Percentiles rank a stretch among this genome's conserved stretches.
phyloP scores from a whole-genome alignment of 768 basidiomycete genomes.

The Russula sp. region DNA sequence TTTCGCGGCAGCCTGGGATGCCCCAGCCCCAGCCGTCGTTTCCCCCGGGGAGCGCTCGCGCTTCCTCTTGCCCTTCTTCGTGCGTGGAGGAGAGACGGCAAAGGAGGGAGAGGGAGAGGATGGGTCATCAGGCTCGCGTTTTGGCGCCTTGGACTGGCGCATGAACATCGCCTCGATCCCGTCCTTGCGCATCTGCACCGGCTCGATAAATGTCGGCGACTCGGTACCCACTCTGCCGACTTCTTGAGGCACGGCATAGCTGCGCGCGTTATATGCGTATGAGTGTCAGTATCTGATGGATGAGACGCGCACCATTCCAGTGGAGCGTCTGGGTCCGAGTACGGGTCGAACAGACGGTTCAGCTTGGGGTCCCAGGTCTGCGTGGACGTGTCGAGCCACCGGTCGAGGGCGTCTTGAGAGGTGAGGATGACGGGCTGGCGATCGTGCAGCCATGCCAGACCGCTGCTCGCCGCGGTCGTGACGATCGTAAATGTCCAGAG shows the following conservation, averaged over 20 bases:
- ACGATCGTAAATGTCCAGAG: conserved; percentile 87
- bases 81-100: not conserved
- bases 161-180: conserved; percentile 82
- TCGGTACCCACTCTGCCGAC: conserved; percentile 87
- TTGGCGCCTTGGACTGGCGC: conserved; percentile 42
- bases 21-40: too few species aligned
- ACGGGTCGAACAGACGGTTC: conserved; percentile 54
- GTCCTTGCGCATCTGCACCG: conserved; percentile 71
- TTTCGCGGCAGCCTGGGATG: not conserved
- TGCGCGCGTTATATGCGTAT: conserved; percentile 28
- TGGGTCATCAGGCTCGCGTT: not conserved
- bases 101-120: not conserved
- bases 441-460: conserved; percentile 85
- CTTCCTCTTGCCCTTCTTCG: conserved; percentile 8
- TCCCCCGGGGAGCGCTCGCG: not conserved
- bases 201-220: conserved; percentile 75
- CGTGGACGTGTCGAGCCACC: conserved; percentile 78
- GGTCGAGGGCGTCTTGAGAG: conserved; percentile 47
- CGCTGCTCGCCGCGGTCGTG: conserved; percentile 68
- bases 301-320: conserved; percentile 55
- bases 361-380: conserved; percentile 60
- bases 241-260: conserved; percentile 85
- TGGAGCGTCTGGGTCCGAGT: conserved; percentile 41
- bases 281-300: not conserved
- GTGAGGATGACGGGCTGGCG: conserved; percentile 81